These are phyloP conservation scores for Moesziomyces sp. DNA, from an alignment of 1,284 basidiomycete genomes.

Conservation along the genomic window DNA sequence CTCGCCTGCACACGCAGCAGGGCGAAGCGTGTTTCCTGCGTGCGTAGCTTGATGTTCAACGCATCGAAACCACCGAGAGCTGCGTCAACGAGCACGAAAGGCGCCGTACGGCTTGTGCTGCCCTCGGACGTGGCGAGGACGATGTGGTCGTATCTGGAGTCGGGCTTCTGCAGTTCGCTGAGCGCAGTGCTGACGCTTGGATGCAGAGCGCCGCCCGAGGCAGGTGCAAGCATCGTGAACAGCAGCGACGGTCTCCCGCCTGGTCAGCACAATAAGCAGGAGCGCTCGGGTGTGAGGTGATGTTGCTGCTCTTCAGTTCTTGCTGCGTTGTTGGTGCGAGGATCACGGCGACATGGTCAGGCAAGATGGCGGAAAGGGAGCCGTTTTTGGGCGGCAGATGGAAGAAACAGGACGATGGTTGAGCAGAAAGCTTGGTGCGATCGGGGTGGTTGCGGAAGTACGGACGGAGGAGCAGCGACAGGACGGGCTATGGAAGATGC, in stretches of 20 bases:
- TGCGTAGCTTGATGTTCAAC: constrained; percentile 13
- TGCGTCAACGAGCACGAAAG: constrained; percentile 12
- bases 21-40: constrained; percentile 14
- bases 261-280: too few species aligned
- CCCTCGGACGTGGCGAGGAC: constrained; percentile 12
- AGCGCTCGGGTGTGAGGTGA: too few species aligned
- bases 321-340: too few species aligned
- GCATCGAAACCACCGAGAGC: constrained; percentile 25
- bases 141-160: constrained; percentile 21
- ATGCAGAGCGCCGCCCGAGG: constrained; percentile 2
- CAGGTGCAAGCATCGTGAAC: constrained; percentile 6
- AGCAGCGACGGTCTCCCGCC: background rate
- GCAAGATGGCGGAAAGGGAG: too few species aligned
- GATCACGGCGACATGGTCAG: too few species aligned
- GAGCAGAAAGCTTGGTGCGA: too few species aligned
- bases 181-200: constrained; percentile 18
- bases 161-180: constrained; percentile 8
- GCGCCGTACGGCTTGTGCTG: constrained; percentile 4
- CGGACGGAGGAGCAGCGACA: too few species aligned
- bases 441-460: too few species aligned
- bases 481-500: too few species aligned
- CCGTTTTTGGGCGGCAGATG: too few species aligned
- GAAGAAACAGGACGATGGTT: too few species aligned
- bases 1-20: constrained; percentile 13
- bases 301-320: too few species aligned